Conservation (phyloP, 202 grass and related monocot species). For the Miscanthus sacchariflorus region DNA sequence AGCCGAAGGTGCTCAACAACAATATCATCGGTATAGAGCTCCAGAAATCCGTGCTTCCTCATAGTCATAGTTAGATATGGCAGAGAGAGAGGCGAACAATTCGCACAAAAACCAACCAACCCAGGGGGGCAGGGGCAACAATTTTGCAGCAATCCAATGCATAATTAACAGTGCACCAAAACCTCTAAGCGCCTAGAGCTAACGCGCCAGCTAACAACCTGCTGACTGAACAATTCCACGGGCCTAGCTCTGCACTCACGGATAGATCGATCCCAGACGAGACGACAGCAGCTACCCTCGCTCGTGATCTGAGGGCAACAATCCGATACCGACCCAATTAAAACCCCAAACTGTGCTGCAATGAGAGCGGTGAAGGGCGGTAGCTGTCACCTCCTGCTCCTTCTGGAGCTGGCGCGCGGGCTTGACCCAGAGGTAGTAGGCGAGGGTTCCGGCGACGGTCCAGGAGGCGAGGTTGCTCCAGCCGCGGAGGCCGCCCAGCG, state of each 20-base stretch:
- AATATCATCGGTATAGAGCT: neutral
- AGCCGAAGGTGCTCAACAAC: neutral
- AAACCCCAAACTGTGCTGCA: neutral
- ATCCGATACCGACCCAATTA: conserved; percentile 8
- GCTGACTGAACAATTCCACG: neutral
- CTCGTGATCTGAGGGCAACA: neutral
- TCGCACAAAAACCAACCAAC: no score
- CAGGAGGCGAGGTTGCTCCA: conserved; percentile 92
- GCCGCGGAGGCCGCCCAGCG: conserved; percentile 84
- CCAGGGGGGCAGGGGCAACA: no score
- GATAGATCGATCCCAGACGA: neutral
- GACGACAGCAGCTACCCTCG: neutral
- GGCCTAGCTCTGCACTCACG: neutral
- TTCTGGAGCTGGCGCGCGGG: conserved; percentile 69
- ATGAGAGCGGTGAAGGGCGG: neutral
- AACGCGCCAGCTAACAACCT: neutral
- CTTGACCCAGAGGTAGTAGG: conserved; percentile 98
- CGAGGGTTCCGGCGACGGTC: conserved; percentile 90
- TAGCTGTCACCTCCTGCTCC: conserved; percentile 74
- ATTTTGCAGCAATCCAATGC: no score
- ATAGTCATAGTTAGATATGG: no score
- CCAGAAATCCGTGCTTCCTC: neutral
- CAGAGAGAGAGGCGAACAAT: no score
- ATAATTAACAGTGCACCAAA: no score
- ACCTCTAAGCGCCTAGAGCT: no score